Evolutionary conservation across 345 rosid genomes (phyloP), one percentile per base, ranked within the genome.

Genomic region (Eutrema yunnanense): DNA sequence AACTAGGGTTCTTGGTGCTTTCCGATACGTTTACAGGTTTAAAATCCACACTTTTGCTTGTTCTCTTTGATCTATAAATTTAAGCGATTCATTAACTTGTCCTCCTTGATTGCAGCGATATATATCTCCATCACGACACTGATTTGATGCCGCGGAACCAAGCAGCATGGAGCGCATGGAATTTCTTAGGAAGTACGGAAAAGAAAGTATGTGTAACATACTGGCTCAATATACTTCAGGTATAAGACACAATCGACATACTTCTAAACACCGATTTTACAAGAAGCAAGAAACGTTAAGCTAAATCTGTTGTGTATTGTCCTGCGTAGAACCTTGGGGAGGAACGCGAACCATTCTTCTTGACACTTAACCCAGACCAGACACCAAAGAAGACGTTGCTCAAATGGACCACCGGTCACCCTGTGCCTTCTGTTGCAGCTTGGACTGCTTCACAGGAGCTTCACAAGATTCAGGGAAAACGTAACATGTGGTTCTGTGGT

Each of bases 211-310:
- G 93, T 67, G 71, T 91, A 69, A 94, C 99, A 36, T 94, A 91
- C 81, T 94, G 99, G 99, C 95, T 94, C 64, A 85, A 94, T 77
- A 82, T 86, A 66, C 96, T 94, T 70, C 97, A 94, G 98, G 98
- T 90, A 63, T 48, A 81, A 30, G n/a, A 42, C 6, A 46, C 46
- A 34, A 33, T 59, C 44, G 13, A 22, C 63, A 22, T 16, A 8
- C 19, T 22, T 11, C 1, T 43, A 2, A 8, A 38, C 8, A 46
- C 26, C 26, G 1, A 41, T 36, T 73, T 47, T 0, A 2, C 40
- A 32, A 43, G 42, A 33, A 33, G 6, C 9, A 9, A 50, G 51
- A 27, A 36, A 37, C 19, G 44, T 32, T 9, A 53, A 58, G 32
- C 14, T n/a, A 33, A 62, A 38, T 46, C 44, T 59, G 62, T 62